Percentiles rank a stretch among this genome's conserved stretches.
Conservation (phyloP, 2,329 filamentous ascomycete species). For the Talaromyces islandicus region DNA sequence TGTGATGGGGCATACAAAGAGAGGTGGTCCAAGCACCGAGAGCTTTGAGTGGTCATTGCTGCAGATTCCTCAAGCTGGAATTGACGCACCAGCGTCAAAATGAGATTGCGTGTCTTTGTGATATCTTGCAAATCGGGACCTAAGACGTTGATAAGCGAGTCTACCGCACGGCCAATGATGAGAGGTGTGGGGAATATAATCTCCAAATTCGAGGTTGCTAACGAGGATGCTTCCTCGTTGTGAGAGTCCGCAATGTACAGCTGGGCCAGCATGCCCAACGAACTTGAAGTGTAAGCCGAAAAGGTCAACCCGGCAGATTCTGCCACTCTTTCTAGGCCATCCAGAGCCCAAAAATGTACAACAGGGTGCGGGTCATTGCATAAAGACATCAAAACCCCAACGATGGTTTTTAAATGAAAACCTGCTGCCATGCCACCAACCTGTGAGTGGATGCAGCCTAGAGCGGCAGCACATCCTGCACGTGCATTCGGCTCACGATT, state of each 20-base stretch:
- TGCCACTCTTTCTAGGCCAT: conserved; percentile 77
- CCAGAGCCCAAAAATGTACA: conserved; percentile 94
- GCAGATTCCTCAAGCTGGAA: conserved; percentile 71
- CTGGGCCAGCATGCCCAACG: conserved; percentile 88
- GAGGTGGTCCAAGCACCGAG: conserved; percentile 82
- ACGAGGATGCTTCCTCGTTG: conserved; percentile 71
- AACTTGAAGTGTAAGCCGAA: conserved; percentile 81
- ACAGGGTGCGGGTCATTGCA: conserved; percentile 92
- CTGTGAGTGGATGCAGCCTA: conserved; percentile 90
- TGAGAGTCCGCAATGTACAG: conserved; percentile 89
- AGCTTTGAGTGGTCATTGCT: conserved; percentile 66
- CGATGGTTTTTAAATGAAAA: conserved; percentile 91
- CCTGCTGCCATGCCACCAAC: conserved; percentile 97
- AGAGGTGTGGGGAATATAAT: conserved; percentile 75
- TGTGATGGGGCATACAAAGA: conserved; percentile 86
- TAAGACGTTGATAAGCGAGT: conserved; percentile 94
- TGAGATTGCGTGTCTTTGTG: conserved; percentile 83
- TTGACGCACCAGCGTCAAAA: conserved; percentile 76
- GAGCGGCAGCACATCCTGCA: conserved; percentile 87
- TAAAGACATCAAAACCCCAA: conserved; percentile 96
- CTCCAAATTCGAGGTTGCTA: conserved; percentile 85
- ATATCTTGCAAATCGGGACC: conserved; percentile 93
- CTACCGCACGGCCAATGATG: conserved; percentile 79
- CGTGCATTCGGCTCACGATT: conserved; percentile 90
- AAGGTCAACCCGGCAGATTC: conserved; percentile 92